Conservation (phyloP, 2,329 filamentous ascomycete species). For the Sphaerulina vaccinii region DNA sequence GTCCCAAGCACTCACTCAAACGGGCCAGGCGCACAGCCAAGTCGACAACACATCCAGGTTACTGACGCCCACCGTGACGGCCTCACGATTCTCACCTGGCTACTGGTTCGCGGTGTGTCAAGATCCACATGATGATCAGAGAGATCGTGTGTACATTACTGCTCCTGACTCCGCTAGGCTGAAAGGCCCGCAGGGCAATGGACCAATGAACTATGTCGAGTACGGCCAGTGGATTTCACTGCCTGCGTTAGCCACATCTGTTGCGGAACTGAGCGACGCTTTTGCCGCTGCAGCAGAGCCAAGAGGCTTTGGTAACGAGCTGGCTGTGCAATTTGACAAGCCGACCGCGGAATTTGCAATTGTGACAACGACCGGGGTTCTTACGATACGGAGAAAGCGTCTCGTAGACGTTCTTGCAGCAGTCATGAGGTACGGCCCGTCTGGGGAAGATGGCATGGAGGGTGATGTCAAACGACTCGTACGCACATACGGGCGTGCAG, state of each 20-base stretch:
- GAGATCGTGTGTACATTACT: constrained; percentile 72
- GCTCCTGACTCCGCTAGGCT: constrained; percentile 80
- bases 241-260: constrained; percentile 70
- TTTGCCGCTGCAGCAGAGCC: constrained; percentile 69
- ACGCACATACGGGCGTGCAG: constrained; percentile 78
- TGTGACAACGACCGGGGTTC: constrained; percentile 85
- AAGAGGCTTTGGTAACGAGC: constrained; percentile 86
- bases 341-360: constrained; percentile 81
- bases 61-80: constrained; percentile 39
- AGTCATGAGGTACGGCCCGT: constrained; percentile 62
- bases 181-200: constrained; percentile 25
- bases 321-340: constrained; percentile 92
- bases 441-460: constrained; percentile 77
- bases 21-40: constrained; percentile 14
- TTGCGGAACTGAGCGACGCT: constrained; percentile 72
- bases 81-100: constrained; percentile 71
- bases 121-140: constrained; percentile 45
- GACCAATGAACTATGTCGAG: constrained; percentile 68
- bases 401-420: constrained; percentile 91
- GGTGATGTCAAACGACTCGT: constrained; percentile 81
- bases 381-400: constrained; percentile 77
- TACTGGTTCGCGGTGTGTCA: constrained; percentile 85
- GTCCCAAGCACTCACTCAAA: constrained; percentile 20
- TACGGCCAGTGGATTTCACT: constrained; percentile 77
- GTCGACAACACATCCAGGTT: constrained; percentile 38